Evolutionary conservation across 2,329 filamentous ascomycete genomes (phyloP), one percentile per base, ranked within the genome.

Genomic region (Talaromyces atroroseus): DNA sequence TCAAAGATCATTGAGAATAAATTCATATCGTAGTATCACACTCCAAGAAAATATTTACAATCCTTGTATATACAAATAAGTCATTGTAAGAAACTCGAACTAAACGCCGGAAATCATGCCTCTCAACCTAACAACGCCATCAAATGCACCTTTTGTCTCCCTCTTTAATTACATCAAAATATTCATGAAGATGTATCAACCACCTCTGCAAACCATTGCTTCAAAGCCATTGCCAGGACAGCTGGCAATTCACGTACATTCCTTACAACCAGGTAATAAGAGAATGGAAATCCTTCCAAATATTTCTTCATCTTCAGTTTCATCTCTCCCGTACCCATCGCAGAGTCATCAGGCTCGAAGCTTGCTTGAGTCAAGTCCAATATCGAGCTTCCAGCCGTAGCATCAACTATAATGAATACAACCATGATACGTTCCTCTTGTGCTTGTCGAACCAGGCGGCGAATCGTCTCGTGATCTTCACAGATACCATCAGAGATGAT

Each of bases 341-440:
- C 76, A 60, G 63, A 73, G 18, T 73, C 78, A 66, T 89, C 86
- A 58, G 81, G 82, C 61, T 87, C 82, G 68, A 97, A 96, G 68
- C 85, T 85, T 38, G 91, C 92, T 72, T 91, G 87, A 71, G 91
- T 90, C 65, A 97, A 80, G 69, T 96, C 91, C 66, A 97, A 74
- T 59, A 99, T 95, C 1, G 75, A 77, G 59, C 70, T 77, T 23
- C 72, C 72, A 57, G 74, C 73, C 21, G 78, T 67, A 46, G 83
- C 79, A 76, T 99, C 94, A 68, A 99, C 90, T 66, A 99, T 88
- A 65, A 99, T 90, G 71, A 99, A 99, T 5, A 99, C 92, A 61
- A 97, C 86, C 90, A 99, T 96, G 68, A 99, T 95, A 16, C 91
- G 82, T 74, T 96, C 90, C 71, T 96, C 92, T 66, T 91, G 85